Evolutionary conservation across 2,329 filamentous ascomycete species (phyloP), one percentile per base, ranked within the genome.

Genomic region (Phyllosticta ampelicida): DNA sequence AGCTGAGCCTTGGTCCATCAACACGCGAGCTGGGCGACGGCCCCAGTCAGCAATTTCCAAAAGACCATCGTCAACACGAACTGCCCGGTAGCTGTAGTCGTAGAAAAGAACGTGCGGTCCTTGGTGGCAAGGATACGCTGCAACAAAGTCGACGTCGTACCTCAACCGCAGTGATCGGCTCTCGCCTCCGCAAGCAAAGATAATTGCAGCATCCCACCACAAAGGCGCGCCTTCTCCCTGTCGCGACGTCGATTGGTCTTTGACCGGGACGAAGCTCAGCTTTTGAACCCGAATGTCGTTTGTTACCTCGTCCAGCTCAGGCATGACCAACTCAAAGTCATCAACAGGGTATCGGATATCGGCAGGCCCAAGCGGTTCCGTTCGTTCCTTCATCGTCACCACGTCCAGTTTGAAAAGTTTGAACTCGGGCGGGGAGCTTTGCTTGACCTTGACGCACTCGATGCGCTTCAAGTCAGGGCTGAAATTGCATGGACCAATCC

Each of bases 281-380:
- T 85, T 78, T 70, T 90, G 85, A 61, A 90, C 82, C 51, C 86
- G 80, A 36, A 89, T 84, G 16, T 82, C 79, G 67, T 89, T 85
- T 11, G 82, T 74, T 13, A 80, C 74, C 60, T 84, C 78, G 59
- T 84, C 80, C 3, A 73, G 70, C 57, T 84, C 78, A 5, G 84
- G 81, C 28, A 76, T 69, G 1, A 84, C 75, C 4, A 88, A 76
- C 53, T 81, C 73, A 70, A 89, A 90, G 64, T 90, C 86, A 23
- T 77, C 75, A 9, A 88, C 79, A 0, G 85, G 85, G 63, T 86
- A 89, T 8, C 62, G 65, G 58, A 81, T 76, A 3, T 84, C 78
- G 9, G 78, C 73, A 0, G 86, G 84, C 0, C 86, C 86, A 5
- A 90, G 77, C 1, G 86, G 83, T 62, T 87, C 83, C 13, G 85